Conservation (phyloP, 305 asterid species). For the Ajuga reptans region DNA sequence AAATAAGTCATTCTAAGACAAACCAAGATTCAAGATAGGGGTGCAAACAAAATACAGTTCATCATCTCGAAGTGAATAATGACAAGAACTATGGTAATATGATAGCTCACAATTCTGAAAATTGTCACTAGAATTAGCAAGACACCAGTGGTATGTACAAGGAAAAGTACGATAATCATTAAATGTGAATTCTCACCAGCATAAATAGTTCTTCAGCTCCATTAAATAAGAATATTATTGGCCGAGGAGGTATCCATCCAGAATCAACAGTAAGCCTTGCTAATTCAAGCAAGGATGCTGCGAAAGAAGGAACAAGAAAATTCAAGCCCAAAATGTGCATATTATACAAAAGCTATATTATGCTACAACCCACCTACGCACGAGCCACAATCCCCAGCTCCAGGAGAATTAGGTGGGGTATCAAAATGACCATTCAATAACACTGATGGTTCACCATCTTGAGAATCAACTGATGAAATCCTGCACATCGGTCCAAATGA, state of each 20-base stretch:
- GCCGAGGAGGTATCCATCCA: constrained; percentile 85
- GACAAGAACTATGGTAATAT: not conserved
- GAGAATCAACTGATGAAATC: constrained; percentile 67
- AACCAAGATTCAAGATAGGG: not conserved
- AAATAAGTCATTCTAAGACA: not conserved
- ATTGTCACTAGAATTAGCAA: not conserved
- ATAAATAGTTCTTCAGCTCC: constrained; percentile 97
- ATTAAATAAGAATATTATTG: constrained; percentile 84
- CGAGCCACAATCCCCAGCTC: constrained; percentile 99
- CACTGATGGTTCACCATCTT: constrained; percentile 73
- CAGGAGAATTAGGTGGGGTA: constrained; percentile 87
- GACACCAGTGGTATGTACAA: constrained; percentile 5
- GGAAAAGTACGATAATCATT: constrained; percentile 8
- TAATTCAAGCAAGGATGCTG: constrained; percentile 89
- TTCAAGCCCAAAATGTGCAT: constrained; percentile 21
- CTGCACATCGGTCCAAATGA: constrained; percentile 38
- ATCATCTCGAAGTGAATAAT: not conserved
- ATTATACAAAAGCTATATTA: not conserved
- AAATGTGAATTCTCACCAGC: constrained; percentile 59
- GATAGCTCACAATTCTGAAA: constrained; percentile 6
- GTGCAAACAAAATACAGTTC: not conserved
- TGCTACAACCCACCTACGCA: constrained; percentile 70
- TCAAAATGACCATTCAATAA: constrained; percentile 86
- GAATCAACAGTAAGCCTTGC: constrained; percentile 84
- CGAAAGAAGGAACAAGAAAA: constrained; percentile 25